Evolutionary conservation across 2,329 filamentous ascomycete genomes (phyloP), one percentile per base, ranked within the genome.

Genomic region (Acrocalymma vagum): DNA sequence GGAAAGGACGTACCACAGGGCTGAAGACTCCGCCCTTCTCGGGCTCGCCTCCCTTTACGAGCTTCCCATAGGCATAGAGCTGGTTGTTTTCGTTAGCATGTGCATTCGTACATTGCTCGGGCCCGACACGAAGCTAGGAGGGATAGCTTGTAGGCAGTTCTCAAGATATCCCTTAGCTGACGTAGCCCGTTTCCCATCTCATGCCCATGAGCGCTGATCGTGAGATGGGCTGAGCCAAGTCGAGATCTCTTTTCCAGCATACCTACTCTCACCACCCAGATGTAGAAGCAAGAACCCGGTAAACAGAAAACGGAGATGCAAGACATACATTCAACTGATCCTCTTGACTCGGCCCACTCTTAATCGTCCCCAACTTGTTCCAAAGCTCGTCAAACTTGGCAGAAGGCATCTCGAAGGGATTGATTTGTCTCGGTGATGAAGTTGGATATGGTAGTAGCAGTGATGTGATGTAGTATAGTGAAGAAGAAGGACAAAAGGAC

Each of bases 21-120:
- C 63, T 60, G 52, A 74, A 68, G 42, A 73, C 73, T 53, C 63
- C 60, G 36, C 58, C 59, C 32, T 66, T 53, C 17, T 62, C 69
- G 39, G 71, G 53, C 33, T 78, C 78, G 65, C 66, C 77, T n/a
- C n/a, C n/a, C 32, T 66, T 53, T 17, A 63, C 69, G 39, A 71
- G 53, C 33, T 78, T 79, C 65, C 66, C 77, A 51, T 74, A 73
- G 14, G 63, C 74, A 61, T 79, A 79, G 23, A 78, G 56, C 85
- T 85, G 50, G 16, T 18, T 9, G 14, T 10, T 11, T 2, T 7
- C 15, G 30, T 42, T 13, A 42, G 34, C 31, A 24, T 38, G 20
- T 21, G 3, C 9, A 17, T 28, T 3, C 11, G 18, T 22, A 16
- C 4, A 14, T 14, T 17, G n/a, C 18, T 13, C 21, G n/a, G n/a